These are phyloP conservation scores for Monosporascus sp. DNA, from an alignment of 2,329 filamentous ascomycete species.

Conservation along the genomic window DNA sequence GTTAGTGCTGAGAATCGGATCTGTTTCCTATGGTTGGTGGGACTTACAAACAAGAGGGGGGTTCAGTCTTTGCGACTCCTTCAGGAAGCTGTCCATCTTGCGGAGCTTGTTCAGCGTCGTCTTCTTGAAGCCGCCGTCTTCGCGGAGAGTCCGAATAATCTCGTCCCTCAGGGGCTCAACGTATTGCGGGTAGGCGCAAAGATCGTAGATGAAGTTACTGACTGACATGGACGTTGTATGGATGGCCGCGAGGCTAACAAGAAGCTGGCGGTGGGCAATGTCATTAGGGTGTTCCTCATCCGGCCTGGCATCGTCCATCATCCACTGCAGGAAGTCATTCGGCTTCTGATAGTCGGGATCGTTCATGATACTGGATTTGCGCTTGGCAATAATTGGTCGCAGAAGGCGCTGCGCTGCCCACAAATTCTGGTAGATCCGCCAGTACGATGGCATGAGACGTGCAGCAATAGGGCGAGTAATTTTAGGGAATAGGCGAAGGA, in stretches of 20 bases:
- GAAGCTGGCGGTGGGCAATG: neutral
- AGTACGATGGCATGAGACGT: constrained; percentile 27
- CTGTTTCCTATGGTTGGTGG: no score
- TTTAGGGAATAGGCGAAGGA: constrained; percentile 28
- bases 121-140: constrained; percentile 10
- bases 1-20: no score
- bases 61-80: constrained; percentile 6
- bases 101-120: constrained; percentile 8
- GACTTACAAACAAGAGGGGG: neutral
- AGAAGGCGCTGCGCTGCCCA: constrained; percentile 25
- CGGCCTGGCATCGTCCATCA: neutral
- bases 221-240: constrained; percentile 1
- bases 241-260: constrained; percentile 1
- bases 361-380: constrained; percentile 11
- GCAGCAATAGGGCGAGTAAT: constrained; percentile 28
- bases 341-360: constrained; percentile 1
- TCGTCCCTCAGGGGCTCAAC: neutral
- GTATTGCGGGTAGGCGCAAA: constrained; percentile 1
- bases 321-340: constrained; percentile 2
- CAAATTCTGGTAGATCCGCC: constrained; percentile 24
- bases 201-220: constrained; percentile 1
- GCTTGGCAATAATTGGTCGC: constrained; percentile 24
- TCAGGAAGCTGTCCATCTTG: constrained; percentile 13
- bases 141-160: constrained; percentile 1
- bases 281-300: neutral